Base-by-base conservation (phyloP, 2,329 filamentous ascomycete genomes). In the Monilinia fructigena region DNA sequence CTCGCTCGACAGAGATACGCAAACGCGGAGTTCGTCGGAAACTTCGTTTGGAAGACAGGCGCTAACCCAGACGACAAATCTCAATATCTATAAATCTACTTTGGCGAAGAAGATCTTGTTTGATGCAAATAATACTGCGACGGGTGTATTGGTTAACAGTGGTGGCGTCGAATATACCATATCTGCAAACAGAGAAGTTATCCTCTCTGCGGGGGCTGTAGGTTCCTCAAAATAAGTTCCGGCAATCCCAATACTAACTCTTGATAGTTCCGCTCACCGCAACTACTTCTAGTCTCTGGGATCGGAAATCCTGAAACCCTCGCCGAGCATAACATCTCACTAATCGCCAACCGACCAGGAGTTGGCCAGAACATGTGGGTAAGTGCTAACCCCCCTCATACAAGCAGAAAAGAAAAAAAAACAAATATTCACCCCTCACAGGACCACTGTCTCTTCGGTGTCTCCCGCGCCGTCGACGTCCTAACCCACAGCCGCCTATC, bases 281-380 rank as follows among this genome's bases (percentile, higher is more conserved):
- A 65, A 31, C 4, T 65, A 6, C 63, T 59, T 31, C 38, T 58
- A 35, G 55, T 53, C 4, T 65, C 55, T 23, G 63, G 63, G 1
- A n/a, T 58, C 8, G 54, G 53, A 26, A 45, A 47, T 18, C 3
- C 14, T 2, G 7, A 45, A 1, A 50, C 23, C 3, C 26, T 65
- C 2, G 16, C 11, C 5, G 28, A 53, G 20, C 26, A 55, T 10
- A 55, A 55, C 8, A 85, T 85, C 48, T 10, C 56, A 1, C 23
- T 60, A 18, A n/a, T 60, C 28, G 35, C 56, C 5, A 45, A 60
- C 20, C 56, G 48, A 18, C 28, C 56, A 0, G 82, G 82, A 1
- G 83, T 85, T 1, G 83, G 82, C 5, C 76, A 82, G 69, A 80
- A 82, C 64, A 77, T 84, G 55, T 59, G 35, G 55, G 40, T 42